Conservation (phyloP, 805 yeast species). For the Sugiyamaella floridensis region DNA sequence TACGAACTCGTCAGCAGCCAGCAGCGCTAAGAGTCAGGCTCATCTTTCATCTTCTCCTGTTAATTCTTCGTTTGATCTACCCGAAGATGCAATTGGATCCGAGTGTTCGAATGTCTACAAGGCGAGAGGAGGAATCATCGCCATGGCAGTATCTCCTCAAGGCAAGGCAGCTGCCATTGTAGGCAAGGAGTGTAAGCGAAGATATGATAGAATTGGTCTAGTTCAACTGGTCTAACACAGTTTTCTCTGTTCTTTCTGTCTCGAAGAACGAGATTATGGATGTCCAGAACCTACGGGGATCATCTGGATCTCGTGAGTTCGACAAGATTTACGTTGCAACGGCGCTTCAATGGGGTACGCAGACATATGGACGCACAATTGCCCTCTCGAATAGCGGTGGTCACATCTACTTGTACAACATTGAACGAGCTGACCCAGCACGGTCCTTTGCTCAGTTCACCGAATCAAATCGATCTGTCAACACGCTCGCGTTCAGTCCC, state of each 20-base stretch:
- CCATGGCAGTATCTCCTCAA: conserved; percentile 26
- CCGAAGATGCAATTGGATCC: background rate
- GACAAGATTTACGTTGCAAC: conserved; percentile 27
- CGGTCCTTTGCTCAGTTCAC: conserved; percentile 14
- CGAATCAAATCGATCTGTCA: conserved; percentile 43
- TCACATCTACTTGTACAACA: conserved; percentile 26
- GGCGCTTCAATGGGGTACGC: conserved; percentile 30
- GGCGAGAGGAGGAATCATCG: conserved; percentile 23
- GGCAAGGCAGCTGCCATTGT: conserved; percentile 23
- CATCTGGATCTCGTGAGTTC: conserved; percentile 18
- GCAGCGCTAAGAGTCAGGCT: background rate
- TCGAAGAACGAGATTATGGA: conserved; percentile 1
- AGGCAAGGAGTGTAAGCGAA: conserved; percentile 22
- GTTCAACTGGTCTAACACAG: conserved; percentile 6
- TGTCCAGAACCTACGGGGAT: conserved; percentile 13
- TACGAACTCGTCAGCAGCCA: background rate
- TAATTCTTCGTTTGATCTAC: background rate
- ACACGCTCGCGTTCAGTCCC: conserved; percentile 63
- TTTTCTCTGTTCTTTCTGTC: conserved; percentile 18
- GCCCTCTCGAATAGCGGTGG: conserved; percentile 31
- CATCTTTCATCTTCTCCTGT: background rate
- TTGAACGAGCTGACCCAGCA: conserved; percentile 12
- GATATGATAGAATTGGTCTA: background rate
- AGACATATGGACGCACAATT: conserved; percentile 15
- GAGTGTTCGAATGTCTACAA: conserved; percentile 2